Conservation (phyloP, 345 rosid species). For the Eucalyptus cloeziana region DNA sequence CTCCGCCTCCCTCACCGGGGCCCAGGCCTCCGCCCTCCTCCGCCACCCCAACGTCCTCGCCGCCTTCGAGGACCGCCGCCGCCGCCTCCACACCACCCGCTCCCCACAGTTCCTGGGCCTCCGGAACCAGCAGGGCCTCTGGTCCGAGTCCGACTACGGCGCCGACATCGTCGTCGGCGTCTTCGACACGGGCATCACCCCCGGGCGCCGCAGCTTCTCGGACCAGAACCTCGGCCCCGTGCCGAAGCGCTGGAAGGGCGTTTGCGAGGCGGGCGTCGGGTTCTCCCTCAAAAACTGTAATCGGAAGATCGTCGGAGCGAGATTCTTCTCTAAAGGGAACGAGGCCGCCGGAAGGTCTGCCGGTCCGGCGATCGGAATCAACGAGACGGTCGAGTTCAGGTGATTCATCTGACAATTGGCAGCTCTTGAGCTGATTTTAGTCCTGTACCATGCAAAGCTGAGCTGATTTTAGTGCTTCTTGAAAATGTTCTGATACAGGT, state of each 20-base stretch:
- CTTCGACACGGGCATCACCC: constrained; percentile 83
- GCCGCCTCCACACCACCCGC: constrained; percentile 74
- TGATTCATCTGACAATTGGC: background rate
- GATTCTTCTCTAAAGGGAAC: constrained; percentile 73
- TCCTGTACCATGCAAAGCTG: background rate
- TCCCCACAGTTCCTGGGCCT: constrained; percentile 88
- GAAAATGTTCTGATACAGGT: background rate
- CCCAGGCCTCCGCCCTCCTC: constrained; percentile 30
- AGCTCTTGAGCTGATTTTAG: background rate
- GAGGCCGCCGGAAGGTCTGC: constrained; percentile 34
- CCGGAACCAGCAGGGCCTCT: constrained; percentile 62
- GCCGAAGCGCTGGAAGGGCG: constrained; percentile 73
- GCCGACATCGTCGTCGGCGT: constrained; percentile 76
- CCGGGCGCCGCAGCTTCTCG: constrained; percentile 68
- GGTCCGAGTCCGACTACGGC: constrained; percentile 90
- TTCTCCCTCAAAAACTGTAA: constrained; percentile 42
- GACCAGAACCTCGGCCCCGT: constrained; percentile 69
- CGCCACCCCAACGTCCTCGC: constrained; percentile 61
- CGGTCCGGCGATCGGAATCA: constrained; percentile 45
- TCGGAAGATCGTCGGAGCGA: constrained; percentile 62
- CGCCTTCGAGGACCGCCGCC: constrained; percentile 54
- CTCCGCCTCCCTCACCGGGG: constrained; percentile 47
- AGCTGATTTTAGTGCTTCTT: background rate
- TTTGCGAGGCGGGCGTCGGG: constrained; percentile 37
- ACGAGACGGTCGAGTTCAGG: constrained; percentile 59